Evolutionary conservation across 495 filamentous ascomycete species (phyloP), one percentile per base, ranked within the genome.

Genomic region (Tuber brumale): DNA sequence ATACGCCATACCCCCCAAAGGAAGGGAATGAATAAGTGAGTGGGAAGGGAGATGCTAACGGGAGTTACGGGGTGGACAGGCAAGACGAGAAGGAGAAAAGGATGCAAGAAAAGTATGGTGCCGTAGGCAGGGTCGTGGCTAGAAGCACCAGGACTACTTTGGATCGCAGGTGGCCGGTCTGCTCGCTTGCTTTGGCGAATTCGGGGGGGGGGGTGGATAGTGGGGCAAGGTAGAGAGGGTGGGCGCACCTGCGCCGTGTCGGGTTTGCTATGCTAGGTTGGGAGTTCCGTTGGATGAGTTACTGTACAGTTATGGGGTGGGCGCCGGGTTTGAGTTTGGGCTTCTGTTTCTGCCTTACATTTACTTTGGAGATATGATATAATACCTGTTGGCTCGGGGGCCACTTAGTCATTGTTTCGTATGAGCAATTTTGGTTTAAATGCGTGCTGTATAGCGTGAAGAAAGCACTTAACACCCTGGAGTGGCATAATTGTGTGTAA

Each of bases 91-190:
- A 37, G 14, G 75, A 77, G 42, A 66, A 46, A 43, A 46, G 46
- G 35, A 75, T 76, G 72, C 16, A 37, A 5, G 35, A 75, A 42
- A 77, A 75, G 37, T 75, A 77, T 48, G 75, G 75, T 44, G 43
- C 37, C 9, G 66, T 61, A 41, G 75, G 72, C 23, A 75, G 42
- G 21, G 41, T 41, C 5, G 76, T 77, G 42, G 75, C 75, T 21
- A 76, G 74, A 43, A 70, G 72, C n/a, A 76, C 57, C 7, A 74
- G 72, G 43, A 57, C 72, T 19, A 75, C 72, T 8, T 16, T 75
- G 16, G 21, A 51, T 51, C 48, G 21, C 23, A n/a, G n/a, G 7
- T 51, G 27, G 57, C 57, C n/a, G 27, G 57, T 66, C 12, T 31
- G 57, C 57, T 66, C 57, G 12, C n/a, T 66, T 27, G n/a, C 57